Conservation (phyloP, 768 basidiomycete genomes). For the Suillus weaverae region DNA sequence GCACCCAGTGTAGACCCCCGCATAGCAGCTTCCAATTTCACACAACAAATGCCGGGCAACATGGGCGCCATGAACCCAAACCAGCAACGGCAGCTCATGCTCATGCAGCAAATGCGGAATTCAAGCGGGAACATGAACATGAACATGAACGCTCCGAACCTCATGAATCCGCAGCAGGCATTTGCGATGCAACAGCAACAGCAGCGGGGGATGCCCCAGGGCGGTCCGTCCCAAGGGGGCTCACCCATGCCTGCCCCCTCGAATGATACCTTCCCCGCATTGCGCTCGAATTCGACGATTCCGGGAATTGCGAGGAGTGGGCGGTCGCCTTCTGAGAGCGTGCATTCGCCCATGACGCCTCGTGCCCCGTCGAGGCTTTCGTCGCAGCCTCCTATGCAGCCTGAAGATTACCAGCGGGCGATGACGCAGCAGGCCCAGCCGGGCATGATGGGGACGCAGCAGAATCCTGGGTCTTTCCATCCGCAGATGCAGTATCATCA, state of each 20-base stretch:
- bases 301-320: constrained; percentile 76
- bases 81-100: constrained; percentile 49
- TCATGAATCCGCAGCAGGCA: constrained; percentile 37
- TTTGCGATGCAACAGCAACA: constrained; percentile 38
- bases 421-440: constrained; percentile 39
- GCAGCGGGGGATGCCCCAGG: constrained; percentile 35
- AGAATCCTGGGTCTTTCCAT: constrained; percentile 23
- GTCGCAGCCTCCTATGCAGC: constrained; percentile 49
- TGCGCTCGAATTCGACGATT: constrained; percentile 60
- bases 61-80: constrained; percentile 30
- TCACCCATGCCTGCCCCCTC: constrained; percentile 45
- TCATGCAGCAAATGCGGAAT: constrained; percentile 38
- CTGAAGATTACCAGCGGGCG: constrained; percentile 40
- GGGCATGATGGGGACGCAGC: constrained; percentile 24
- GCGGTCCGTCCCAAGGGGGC: constrained; percentile 37
- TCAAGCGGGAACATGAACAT: constrained; percentile 25
- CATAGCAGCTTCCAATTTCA: constrained; percentile 27
- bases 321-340: constrained; percentile 71
- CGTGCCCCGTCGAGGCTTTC: constrained; percentile 36
- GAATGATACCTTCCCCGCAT: constrained; percentile 45
- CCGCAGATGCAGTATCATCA: constrained; percentile 43
- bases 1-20: constrained; percentile 33
- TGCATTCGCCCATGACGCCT: constrained; percentile 44
- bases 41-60: constrained; percentile 30
- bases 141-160: constrained; percentile 24